These are phyloP conservation scores for Hamamelis virginiana DNA, from an alignment of 164 flowering plant species.

Conservation along the genomic window DNA sequence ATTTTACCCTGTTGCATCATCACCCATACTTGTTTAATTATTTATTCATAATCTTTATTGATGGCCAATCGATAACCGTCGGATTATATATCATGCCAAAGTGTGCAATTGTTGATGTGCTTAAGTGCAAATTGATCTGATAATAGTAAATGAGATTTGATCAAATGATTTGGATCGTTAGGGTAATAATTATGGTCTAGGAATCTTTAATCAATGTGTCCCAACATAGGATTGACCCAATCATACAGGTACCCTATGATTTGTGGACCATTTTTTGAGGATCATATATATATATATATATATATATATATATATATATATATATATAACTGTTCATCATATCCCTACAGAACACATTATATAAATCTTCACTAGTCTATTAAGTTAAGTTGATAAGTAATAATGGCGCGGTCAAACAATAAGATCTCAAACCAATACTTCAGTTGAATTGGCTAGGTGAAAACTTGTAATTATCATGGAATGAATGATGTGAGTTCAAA, in stretches of 20 bases:
- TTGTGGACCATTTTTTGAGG: background rate
- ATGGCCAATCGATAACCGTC: too few species aligned
- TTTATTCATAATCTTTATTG: too few species aligned
- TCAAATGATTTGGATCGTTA: conserved; percentile 18
- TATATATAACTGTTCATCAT: conserved; percentile 3
- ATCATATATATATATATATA: background rate
- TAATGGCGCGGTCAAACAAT: too few species aligned
- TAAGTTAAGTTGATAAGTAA: background rate
- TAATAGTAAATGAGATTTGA: conserved; percentile 13
- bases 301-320: background rate
- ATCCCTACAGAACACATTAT: background rate
- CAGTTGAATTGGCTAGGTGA: too few species aligned
- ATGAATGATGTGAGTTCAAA: too few species aligned
- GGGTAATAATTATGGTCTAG: conserved; percentile 23
- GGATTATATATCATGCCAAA: background rate
- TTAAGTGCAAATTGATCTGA: background rate
- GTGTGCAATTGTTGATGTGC: background rate
- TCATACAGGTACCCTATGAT: conserved; percentile 3
- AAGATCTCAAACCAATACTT: too few species aligned
- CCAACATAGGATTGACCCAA: conserved; percentile 20
- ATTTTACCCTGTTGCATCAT: too few species aligned
- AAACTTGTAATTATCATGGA: too few species aligned
- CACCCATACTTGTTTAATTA: too few species aligned
- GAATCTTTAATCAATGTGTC: conserved; percentile 23
- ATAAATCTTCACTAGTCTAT: background rate